phyloP scores from a whole-genome alignment of 306 rosid genomes.

The Gleditsia sinensis region DNA sequence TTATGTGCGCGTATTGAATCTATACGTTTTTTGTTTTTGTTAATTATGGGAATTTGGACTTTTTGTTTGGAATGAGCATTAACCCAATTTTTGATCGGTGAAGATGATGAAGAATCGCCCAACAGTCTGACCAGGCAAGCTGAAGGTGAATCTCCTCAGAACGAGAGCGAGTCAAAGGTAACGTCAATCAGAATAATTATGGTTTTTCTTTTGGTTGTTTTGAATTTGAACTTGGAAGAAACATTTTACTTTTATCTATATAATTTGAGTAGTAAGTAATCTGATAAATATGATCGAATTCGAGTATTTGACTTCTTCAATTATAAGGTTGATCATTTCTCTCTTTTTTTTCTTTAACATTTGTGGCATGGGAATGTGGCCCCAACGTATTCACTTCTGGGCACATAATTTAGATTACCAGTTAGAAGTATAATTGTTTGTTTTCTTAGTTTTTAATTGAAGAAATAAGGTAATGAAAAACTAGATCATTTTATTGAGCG shows the following conservation, averaged over 20 bases:
- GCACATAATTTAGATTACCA: not conserved
- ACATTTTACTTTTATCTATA: not conserved
- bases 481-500: not conserved
- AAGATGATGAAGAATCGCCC: conserved; percentile 64
- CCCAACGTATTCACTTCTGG: not conserved
- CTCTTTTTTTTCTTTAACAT: not conserved
- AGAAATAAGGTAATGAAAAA: conserved; percentile 23
- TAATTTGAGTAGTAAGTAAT: not conserved
- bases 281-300: not conserved
- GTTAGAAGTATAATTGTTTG: conserved; percentile 4
- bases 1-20: not conserved
- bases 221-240: not conserved
- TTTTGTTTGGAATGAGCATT: conserved; percentile 13
- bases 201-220: not conserved
- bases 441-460: conserved; percentile 19
- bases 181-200: not conserved
- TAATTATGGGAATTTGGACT: not conserved
- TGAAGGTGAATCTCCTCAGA: conserved; percentile 38
- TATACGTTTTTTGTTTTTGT: not conserved
- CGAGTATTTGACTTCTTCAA: not conserved
- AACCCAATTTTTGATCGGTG: conserved; percentile 36
- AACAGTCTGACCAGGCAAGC: conserved; percentile 33
- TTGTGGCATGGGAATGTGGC: conserved; percentile 16
- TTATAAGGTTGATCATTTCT: not conserved
- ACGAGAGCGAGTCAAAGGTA: conserved; percentile 62